Base-by-base conservation (phyloP, 2,329 filamentous ascomycete genomes). In the Fusarium falciforme region DNA sequence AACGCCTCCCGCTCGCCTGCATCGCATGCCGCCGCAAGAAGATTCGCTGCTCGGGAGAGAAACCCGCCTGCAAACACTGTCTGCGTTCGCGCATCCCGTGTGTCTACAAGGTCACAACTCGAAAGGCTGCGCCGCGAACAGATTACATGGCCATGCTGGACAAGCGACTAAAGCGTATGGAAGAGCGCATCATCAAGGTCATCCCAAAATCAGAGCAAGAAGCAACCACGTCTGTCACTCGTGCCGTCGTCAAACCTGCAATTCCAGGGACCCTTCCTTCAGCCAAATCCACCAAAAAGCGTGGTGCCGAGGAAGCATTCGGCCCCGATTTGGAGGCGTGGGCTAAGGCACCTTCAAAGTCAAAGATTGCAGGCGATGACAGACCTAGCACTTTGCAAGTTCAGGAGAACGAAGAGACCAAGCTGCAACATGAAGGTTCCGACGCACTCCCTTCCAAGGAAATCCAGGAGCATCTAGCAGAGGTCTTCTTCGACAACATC, bases 81-180 rank as follows among this genome's bases (percentile, higher is more conserved):
- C 87, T 97, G 68, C 91, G 95, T 66, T 97, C 96, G 61, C 91
- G 96, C 49, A 97, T 97, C 76, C 96, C 96, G 2, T 99, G 96
- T 81, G 95, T 98, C 6, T 99, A 98, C 88, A 98, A 98, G 80
- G 94, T 98, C 68, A 98, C 95, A 0, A 95, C 95, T 5, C 89
- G 96, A 69, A 98, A 98, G 82, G 95, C 96, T 2, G 95, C 95
- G 5, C 96, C 96, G 4, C 89, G 96, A 61, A 98, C 96, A 20
- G 96, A 98, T 83, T 98, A 98, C 83, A 98, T 98, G 96, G 95
- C 95, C 47, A 98, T 98, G 95, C 85, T 98, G 77, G 96, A 98
- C 84, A 98, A 98, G 84, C 90, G 96, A 62, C 83, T 98, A 75
- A 98, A 97, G 86, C 89, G 96, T 66, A 98, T 98, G 96, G 96